Evolutionary conservation across 352 stramenopile species (phyloP), one percentile per base, ranked within the genome.

Genomic region (Bremia lactucae): DNA sequence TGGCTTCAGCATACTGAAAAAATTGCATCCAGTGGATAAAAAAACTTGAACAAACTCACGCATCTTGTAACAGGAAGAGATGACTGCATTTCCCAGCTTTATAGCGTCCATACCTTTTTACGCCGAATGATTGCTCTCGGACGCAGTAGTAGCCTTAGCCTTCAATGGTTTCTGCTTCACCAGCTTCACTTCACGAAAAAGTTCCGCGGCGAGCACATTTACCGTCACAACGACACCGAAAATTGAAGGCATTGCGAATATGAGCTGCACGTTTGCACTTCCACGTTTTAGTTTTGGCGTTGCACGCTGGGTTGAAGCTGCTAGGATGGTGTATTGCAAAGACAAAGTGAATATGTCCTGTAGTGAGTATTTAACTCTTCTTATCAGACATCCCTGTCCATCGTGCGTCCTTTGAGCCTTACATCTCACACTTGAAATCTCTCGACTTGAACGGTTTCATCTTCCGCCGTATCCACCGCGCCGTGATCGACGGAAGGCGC

Each of bases 141-240:
- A 91, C 3, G 96, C 96, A 50, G 92, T 91, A 34, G 74, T 96
- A 15, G 95, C 95, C 23, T 95, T 95, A 18, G 87, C 93, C 22
- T 94, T 81, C 35, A 97, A 41, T 8, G 88, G 81, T 41, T 89
- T 83, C 31, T 74, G 64, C 46, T 92, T 90, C n/a, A 99, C 87
- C 13, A 95, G 62, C 47, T 96, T 87, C 31, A 99, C 83, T 62
- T 99, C 96, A 14, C 70, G 63, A 16, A 46, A 28, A 2, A 72
- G 70, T 47, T 90, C 77, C 4, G 80, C 73, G 11, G 65, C 50
- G 36, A 89, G 87, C 33, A 83, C 68, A 43, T 85, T 88, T 33
- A 99, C 82, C 13, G 90, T 94, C 18, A 99, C 96, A 28, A 99
- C 95, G n/a, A 97, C 87, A 24, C 90, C 72, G 1, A 98, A 98